phyloP scores from a whole-genome alignment of 805 yeast species.

The Saccharomycopsis amapae region DNA sequence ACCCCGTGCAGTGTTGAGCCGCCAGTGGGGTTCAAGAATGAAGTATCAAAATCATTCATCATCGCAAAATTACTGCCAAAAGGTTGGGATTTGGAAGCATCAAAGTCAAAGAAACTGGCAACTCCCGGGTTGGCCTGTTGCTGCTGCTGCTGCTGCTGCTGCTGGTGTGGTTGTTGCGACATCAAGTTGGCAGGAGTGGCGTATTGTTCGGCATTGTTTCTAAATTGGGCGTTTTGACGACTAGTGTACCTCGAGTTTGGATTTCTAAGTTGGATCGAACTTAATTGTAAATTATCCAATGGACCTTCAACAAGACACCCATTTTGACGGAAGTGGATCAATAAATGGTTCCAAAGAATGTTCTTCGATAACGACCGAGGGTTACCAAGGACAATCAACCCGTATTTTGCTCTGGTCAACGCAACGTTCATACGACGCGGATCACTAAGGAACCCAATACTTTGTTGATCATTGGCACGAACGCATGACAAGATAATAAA shows the following conservation, averaged over 20 bases:
- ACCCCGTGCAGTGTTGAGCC: not conserved
- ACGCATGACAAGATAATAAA: constrained; percentile 61
- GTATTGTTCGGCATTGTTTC: not conserved
- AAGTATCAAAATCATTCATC: constrained; percentile 6
- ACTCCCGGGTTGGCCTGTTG: not conserved
- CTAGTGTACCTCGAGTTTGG: not conserved
- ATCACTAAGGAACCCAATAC: constrained; percentile 78
- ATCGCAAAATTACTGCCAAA: not conserved
- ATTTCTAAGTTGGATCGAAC: constrained; percentile 9
- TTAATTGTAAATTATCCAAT: constrained; percentile 64
- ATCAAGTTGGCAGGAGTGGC: not conserved
- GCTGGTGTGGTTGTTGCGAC: no score
- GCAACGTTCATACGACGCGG: constrained; percentile 87
- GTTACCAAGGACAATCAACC: constrained; percentile 75
- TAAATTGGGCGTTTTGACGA: not conserved
- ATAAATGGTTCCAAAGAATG: constrained; percentile 68
- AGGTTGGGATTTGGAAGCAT: not conserved
- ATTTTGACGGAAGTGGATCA: constrained; percentile 71
- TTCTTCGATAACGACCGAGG: constrained; percentile 69
- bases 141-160: not conserved
- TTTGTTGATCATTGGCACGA: constrained; percentile 63
- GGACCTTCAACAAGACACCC: constrained; percentile 91
- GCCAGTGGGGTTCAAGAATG: not conserved
- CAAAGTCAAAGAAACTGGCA: not conserved
- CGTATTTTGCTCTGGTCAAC: constrained; percentile 79